Conservation (phyloP, 2,329 filamentous ascomycete species). For the Aspergillus carbonarius region DNA sequence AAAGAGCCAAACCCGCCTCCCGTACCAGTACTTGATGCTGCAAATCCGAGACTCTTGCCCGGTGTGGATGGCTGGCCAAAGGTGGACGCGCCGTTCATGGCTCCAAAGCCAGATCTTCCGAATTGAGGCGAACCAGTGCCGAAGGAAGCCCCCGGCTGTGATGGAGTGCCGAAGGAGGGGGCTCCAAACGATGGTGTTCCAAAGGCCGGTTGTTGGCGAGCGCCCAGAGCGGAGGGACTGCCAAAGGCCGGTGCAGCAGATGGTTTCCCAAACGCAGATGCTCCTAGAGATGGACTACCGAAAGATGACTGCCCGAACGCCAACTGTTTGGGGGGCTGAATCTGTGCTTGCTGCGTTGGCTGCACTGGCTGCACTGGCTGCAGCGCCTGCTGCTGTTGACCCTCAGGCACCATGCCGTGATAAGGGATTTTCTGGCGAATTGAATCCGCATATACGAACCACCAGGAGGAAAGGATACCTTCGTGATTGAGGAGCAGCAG, state of each 20-base stretch:
- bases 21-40: constrained; percentile 16
- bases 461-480: constrained; percentile 82
- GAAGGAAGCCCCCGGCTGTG: constrained; percentile 31
- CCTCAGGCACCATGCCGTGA: constrained; percentile 60
- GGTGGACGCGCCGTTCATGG: constrained; percentile 16
- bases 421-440: constrained; percentile 73
- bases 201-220: constrained; percentile 33
- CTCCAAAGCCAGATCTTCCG: constrained; percentile 35
- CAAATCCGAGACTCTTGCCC: constrained; percentile 27
- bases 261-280: constrained; percentile 26
- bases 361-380: constrained; percentile 17
- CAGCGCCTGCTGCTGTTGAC: constrained; percentile 14
- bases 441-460: constrained; percentile 86
- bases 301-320: constrained; percentile 30
- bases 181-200: constrained; percentile 31
- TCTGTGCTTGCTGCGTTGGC: neutral
- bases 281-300: constrained; percentile 30
- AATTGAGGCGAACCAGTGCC: constrained; percentile 35
- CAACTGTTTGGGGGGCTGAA: constrained; percentile 19
- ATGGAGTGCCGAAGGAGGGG: constrained; percentile 35
- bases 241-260: constrained; percentile 28
- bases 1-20: constrained; percentile 39
- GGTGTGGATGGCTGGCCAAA: constrained; percentile 36
- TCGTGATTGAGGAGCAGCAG: constrained; percentile 86
- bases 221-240: constrained; percentile 28